Evolutionary conservation across 352 stramenopile species (phyloP), one percentile per base, ranked within the genome.

Genomic region (Phytopythium kandeliae): DNA sequence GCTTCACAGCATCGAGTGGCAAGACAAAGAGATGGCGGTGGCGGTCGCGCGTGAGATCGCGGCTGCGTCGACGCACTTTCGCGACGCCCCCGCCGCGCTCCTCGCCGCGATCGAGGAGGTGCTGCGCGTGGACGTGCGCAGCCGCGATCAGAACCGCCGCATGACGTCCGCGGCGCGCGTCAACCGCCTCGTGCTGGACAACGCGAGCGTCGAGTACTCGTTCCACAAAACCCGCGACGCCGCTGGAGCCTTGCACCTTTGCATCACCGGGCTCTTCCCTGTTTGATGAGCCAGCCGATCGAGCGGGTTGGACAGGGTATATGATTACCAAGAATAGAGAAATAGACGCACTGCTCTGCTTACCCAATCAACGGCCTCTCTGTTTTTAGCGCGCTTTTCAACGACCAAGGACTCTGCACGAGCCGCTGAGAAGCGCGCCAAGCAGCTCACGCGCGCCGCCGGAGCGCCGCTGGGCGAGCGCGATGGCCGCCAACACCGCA

Each of bases 61-160:
- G 0, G 12, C 48, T 33, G 66, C 54, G 3, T 88, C 80, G 9
- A 57, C 37, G 0, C 69, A 86, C 34, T 92, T 82, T 43, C 61
- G 54, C 17, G 48, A 57, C 17, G 48, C 60, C 19, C 44, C 65
- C 11, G 48, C 57, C 1, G 44, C 36, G 0, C 78, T 89, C 38
- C 54, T 71, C 6, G 47, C 53, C 28, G 71, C 77, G 10, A 79
- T 92, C 41, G 62, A 87, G 52, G 55, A 92, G 44, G 74, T 92
- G 9, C 52, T 92, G 48, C 66, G 69, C 51, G 78, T 82, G 16
- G 80, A 92, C 30, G 76, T 92, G 21, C 80, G 80, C 26, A 92
- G 80, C 60, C 87, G 86, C 57, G 69, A 86, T 37, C 78, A 86
- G 34, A 92, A 78, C 15, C 66, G 67, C 53, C 66, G 74, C 5